These are phyloP conservation scores for Leishmania braziliensis DNA, from an alignment of 208 protist genomes.

Conservation along the genomic window DNA sequence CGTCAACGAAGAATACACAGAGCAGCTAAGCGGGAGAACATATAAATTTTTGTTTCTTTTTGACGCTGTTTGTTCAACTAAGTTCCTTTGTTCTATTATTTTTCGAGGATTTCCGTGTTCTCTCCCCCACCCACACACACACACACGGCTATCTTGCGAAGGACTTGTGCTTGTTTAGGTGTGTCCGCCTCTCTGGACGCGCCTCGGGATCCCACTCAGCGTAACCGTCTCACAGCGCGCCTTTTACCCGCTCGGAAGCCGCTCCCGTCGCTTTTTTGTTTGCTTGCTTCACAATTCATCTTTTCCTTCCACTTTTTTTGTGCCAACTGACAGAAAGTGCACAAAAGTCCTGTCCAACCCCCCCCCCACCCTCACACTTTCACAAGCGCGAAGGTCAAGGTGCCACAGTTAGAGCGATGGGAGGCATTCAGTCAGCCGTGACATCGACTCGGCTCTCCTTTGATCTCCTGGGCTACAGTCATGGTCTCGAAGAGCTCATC, in stretches of 20 bases:
- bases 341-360: background rate
- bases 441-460: background rate
- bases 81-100: no score
- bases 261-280: background rate
- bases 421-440: background rate
- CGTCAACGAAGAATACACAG: no score
- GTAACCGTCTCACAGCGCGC: background rate
- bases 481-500: conserved; percentile 10
- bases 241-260: background rate
- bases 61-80: no score
- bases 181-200: background rate
- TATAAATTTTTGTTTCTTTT: no score
- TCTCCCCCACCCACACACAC: background rate
- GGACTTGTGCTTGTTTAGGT: background rate
- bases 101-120: no score
- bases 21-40: no score
- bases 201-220: background rate
- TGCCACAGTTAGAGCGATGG: background rate
- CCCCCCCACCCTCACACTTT: background rate
- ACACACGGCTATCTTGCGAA: background rate
- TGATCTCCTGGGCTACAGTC: background rate
- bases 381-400: background rate
- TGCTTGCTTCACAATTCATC: background rate
- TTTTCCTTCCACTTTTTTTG: background rate
- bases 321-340: background rate